These are phyloP conservation scores for Nakataea oryzae DNA, from an alignment of 2,329 filamentous ascomycete genomes.

Conservation along the genomic window DNA sequence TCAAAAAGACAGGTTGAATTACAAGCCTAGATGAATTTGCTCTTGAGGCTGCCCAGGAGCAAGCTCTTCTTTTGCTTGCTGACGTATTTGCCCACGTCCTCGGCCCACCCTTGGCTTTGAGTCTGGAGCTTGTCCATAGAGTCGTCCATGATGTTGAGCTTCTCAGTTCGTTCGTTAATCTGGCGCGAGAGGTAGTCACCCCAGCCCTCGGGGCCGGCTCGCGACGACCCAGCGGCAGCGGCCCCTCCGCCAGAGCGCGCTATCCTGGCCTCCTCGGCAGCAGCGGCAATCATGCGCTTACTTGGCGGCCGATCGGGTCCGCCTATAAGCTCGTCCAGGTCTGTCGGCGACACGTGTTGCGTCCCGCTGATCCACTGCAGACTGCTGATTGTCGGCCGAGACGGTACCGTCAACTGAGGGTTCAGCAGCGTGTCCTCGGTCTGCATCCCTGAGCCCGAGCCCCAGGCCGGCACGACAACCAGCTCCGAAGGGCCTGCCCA, in stretches of 20 bases:
- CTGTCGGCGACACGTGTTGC: conserved; percentile 75
- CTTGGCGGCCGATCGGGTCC: conserved; percentile 80
- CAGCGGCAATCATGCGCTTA: conserved; percentile 77
- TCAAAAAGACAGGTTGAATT: not conserved
- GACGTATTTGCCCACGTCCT: conserved; percentile 82
- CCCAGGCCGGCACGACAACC: conserved; percentile 76
- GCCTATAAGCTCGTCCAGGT: conserved; percentile 85
- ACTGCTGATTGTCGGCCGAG: conserved; percentile 87
- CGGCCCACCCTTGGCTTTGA: conserved; percentile 72
- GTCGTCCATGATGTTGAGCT: conserved; percentile 72
- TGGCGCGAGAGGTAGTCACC: conserved; percentile 77
- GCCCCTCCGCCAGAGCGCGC: conserved; percentile 24
- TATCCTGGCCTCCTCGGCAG: conserved; percentile 62
- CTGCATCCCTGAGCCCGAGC: conserved; percentile 54
- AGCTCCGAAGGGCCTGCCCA: conserved; percentile 87
- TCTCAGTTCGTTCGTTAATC: conserved; percentile 84
- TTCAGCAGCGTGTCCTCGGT: conserved; percentile 70
- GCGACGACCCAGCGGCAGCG: conserved; percentile 20
- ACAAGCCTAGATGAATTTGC: conserved; percentile 39
- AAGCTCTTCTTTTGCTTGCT: conserved; percentile 79
- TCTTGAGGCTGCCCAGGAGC: conserved; percentile 58
- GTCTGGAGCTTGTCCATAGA: conserved; percentile 74
- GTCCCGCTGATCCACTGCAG: conserved; percentile 95
- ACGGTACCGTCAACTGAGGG: conserved; percentile 59
- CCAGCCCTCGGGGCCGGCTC: conserved; percentile 48